These are phyloP conservation scores for Pseudogymnoascus sp. DNA, from an alignment of 2,329 filamentous ascomycete genomes.

Conservation along the genomic window DNA sequence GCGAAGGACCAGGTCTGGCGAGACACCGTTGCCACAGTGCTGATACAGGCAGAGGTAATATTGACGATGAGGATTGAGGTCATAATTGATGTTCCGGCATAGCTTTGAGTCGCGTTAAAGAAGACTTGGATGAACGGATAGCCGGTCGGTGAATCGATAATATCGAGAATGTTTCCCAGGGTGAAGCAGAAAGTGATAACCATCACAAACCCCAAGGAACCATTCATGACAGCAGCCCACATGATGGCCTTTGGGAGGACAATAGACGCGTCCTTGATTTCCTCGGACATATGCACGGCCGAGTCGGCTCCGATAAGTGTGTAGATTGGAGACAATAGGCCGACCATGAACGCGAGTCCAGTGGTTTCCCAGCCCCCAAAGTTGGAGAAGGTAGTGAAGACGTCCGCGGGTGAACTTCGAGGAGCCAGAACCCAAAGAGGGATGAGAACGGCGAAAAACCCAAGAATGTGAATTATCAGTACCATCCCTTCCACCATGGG, in stretches of 20 bases:
- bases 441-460: constrained; percentile 36
- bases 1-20: constrained; percentile 36
- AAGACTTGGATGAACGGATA: constrained; percentile 44
- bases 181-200: constrained; percentile 29
- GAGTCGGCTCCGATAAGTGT: constrained; percentile 17
- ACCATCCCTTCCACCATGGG: constrained; percentile 36
- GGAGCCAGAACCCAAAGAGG: constrained; percentile 28
- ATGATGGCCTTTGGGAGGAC: constrained; percentile 41
- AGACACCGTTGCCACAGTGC: constrained; percentile 28
- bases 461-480: constrained; percentile 36
- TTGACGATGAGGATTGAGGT: constrained; percentile 35
- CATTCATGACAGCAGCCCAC: constrained; percentile 38
- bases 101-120: constrained; percentile 34
- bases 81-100: constrained; percentile 37
- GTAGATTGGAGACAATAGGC: constrained; percentile 28
- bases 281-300: constrained; percentile 37
- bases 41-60: constrained; percentile 31
- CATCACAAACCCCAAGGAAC: constrained; percentile 34
- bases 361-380: constrained; percentile 27
- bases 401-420: constrained; percentile 20
- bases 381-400: constrained; percentile 28
- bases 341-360: constrained; percentile 30
- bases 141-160: constrained; percentile 33
- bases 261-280: constrained; percentile 38
- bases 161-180: constrained; percentile 28